Percentiles rank a stretch among this genome's conserved stretches.
Evolutionary conservation across 805 yeast species (phyloP).

Genomic region (Saccharomycopsis synnaedendra): DNA sequence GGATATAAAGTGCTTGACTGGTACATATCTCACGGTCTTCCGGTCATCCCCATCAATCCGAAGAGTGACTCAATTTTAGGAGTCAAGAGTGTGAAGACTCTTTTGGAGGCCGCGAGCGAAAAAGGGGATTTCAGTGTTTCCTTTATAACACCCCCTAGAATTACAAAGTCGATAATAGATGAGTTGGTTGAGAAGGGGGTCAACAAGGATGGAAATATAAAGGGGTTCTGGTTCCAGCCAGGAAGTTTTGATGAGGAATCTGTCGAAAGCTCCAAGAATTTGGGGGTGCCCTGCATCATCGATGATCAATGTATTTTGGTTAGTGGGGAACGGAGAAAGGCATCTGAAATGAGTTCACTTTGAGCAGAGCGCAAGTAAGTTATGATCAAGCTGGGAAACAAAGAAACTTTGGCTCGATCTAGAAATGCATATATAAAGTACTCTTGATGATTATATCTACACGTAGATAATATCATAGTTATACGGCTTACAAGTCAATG

Average conservation of each 20-base stretch:
- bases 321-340: conserved; percentile 36
- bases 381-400: neutral
- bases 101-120: conserved; percentile 22
- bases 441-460: too few relatives aligned
- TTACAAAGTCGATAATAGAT: conserved; percentile 36
- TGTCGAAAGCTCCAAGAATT: conserved; percentile 30
- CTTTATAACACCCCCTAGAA: conserved; percentile 65
- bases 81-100: conserved; percentile 25
- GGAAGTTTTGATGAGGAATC: conserved; percentile 54
- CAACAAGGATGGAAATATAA: conserved; percentile 23
- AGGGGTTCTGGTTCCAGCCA: conserved; percentile 76
- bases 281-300: conserved; percentile 25
- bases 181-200: conserved; percentile 20
- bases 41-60: conserved; percentile 61
- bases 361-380: neutral
- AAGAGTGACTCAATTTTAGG: conserved; percentile 36
- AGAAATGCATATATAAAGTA: too few relatives aligned
- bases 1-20: conserved; percentile 61
- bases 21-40: conserved; percentile 47
- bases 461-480: too few relatives aligned
- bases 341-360: neutral
- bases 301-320: conserved; percentile 64
- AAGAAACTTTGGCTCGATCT: too few relatives aligned
- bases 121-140: conserved; percentile 38
- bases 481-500: too few relatives aligned